Evolutionary conservation across 768 basidiomycete species (phyloP), one percentile per base, ranked within the genome.

Genomic region (Naganishia onofrii): DNA sequence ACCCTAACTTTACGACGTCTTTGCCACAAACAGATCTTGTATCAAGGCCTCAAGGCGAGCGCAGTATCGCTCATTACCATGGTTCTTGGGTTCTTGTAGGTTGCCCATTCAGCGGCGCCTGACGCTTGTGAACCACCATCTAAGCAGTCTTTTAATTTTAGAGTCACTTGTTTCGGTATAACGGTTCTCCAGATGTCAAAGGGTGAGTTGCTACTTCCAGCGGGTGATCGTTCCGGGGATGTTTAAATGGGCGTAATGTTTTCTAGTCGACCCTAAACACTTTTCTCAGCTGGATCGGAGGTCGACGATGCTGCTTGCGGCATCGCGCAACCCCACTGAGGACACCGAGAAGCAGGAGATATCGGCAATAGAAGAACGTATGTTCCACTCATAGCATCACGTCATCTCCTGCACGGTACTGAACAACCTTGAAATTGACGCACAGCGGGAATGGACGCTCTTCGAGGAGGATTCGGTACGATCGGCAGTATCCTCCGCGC

Each of bases 21-120:
- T 46, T 26, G 28, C 19, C 23, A 13, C 28, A 15, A 0, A 6
- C 55, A 64, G 56, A 88, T 96, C 68, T 87, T 97, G 31, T 94
- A 91, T 84, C 86, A 93, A 84, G 95, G 95, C 51, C 87, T 98
- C 69, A 84, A 88, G 56, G 89, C 93, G 1, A 85, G 88, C 2
- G 87, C 85, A 0, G 82, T 86, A 1, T 87, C 90, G 74, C 93
- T 99, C 66, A 85, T 98, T 63, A 96, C 93, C 1, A 85, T 97
- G 69, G 89, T 95, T 29, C 86, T 95, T 26, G 94, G 88, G 9
- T 98, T 99, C 84, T 81, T 96, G 88, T 90, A 70, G 94, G 94
- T 67, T 92, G 90, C 73, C 26, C 28, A 9, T 34, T 23, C n/a
- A n/a, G n/a, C n/a, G n/a, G n/a, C n/a, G n/a, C n/a, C n/a, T n/a